phyloP scores from a whole-genome alignment of 805 yeast species.

The Yamadazyma laniorum region DNA sequence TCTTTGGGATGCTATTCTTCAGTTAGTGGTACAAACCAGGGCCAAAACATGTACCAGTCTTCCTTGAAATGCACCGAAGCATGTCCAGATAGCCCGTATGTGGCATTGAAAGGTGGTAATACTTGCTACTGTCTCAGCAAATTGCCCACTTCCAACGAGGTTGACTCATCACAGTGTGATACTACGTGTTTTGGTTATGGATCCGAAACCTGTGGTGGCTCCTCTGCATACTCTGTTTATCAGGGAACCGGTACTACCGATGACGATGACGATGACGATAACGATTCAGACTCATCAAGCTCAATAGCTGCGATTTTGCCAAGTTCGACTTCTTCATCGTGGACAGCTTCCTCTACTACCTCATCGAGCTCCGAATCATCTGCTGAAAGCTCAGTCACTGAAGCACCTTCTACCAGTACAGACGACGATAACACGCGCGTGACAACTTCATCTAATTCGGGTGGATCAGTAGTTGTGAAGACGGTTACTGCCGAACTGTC shows the following conservation, averaged over 20 bases:
- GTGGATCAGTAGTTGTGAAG: constrained; percentile 10
- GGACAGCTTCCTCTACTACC: constrained; percentile 7
- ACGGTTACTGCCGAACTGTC: constrained; percentile 14
- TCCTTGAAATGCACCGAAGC: constrained; percentile 25
- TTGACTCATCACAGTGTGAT: constrained; percentile 22
- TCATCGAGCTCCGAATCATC: constrained; percentile 13
- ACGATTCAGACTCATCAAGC: background rate
- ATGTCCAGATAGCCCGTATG: constrained; percentile 35
- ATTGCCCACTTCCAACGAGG: constrained; percentile 23
- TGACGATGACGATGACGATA: constrained; percentile 5
- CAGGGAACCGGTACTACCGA: constrained; percentile 20
- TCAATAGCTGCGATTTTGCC: background rate
- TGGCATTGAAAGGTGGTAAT: constrained; percentile 36
- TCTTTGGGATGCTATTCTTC: constrained; percentile 30
- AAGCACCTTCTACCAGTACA: constrained; percentile 13
- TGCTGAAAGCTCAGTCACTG: constrained; percentile 9
- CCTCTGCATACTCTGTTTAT: constrained; percentile 28
- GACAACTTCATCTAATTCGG: constrained; percentile 12
- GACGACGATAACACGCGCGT: constrained; percentile 6
- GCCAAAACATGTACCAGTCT: constrained; percentile 27
- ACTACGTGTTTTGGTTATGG: constrained; percentile 36
- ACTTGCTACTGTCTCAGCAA: constrained; percentile 38
- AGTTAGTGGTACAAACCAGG: constrained; percentile 25
- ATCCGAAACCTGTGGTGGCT: constrained; percentile 38
- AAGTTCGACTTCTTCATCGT: constrained; percentile 6